Evolutionary conservation across 139 green algal genomes (phyloP), one percentile per base, ranked within the genome.

Genomic region (Chlamydomonas schloesseri): DNA sequence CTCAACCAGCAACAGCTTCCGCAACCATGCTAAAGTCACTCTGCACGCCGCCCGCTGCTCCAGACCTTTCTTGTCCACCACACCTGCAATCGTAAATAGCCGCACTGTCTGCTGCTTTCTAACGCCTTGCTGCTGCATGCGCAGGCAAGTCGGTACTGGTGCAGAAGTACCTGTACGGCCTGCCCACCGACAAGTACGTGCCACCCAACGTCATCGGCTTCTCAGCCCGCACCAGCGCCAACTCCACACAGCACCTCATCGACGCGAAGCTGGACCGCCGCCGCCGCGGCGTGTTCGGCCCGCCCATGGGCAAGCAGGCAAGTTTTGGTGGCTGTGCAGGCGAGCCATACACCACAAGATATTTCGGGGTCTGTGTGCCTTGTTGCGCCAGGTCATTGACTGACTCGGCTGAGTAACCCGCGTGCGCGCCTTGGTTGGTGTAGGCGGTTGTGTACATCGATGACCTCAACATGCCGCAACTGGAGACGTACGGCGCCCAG

Each of bases 401-500:
- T n/a, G n/a, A n/a, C n/a, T n/a, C n/a, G 42, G 6, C 42, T 50
- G 42, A 50, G 6, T 50, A 5, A 13, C 6, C 42, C 42, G 42
- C 42, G 8, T 50, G 42, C 8, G 42, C 8, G 42, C 8, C 42
- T 50, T 8, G 5, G 42, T 50, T 8, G 42, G 42, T 8, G 42
- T 8, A 93, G 78, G 86, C 60, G 55, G 75, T 92, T n/a, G 88
- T 94, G 21, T 97, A 96, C 88, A 89, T 97, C 28, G 94, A 97
- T 68, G 94, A 97, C 87, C 88, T 97, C 50, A 97, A 97, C 92
- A 97, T 97, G 94, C 94, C 94, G 28, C 75, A 94, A 83, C 81
- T 91, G 3, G 87, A 91, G 87, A 91, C 87, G 65, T 91, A 91
- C 57, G 87, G 87, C 46, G 87, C 89, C 58, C 89, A 92, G 88